Base-by-base conservation (phyloP, 345 rosid genomes). In the Moringa oleifera region DNA sequence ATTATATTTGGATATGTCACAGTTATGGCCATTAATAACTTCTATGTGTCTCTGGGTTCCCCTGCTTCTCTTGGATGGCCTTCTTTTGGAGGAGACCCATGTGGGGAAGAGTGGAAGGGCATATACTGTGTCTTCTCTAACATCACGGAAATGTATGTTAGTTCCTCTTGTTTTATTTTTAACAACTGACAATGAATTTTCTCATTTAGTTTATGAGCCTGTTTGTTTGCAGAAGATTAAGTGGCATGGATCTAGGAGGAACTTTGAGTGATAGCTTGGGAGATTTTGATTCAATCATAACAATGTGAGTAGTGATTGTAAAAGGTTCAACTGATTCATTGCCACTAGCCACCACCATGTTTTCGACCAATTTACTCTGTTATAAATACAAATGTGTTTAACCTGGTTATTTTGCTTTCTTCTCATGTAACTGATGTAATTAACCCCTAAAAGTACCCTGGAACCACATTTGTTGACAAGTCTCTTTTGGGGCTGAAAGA, bases 31-130 rank as follows among this genome's bases (percentile, higher is more conserved):
- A 72, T 88, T 69, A 88, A 94, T 76, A 69, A 76, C 75, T 80
- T 94, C 62, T 88, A 68, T 47, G 51, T 79, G 18, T 72, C 87
- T 41, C 71, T 94, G 76, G 86, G 88, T 18, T 74, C 73, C 25
- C 96, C 96, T 19, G 80, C 88, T 58, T 70, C 90, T 55, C 47
- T 11, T 22, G 85, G 80, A 53, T 94, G 99, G 99, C 50, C 71
- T 64, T 67, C 90, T 51, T 67, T 77, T 63, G 97, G 97, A 71
- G 99, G 99, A 71, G 99, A 94, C 71, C 97, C 99, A 7, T 94
- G 99, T 71, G 80, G 81, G 55, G 96, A 90, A 47, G 50, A 53
- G 56, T 94, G 99, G 99, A 76, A 85, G 74, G 99, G 99, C 18
- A 95, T 90, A 31, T 64, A 71, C 37, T 94, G 99, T 71, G 96